Conservation (phyloP, 2,329 filamentous ascomycete species). For the Aspergillus sp. region DNA sequence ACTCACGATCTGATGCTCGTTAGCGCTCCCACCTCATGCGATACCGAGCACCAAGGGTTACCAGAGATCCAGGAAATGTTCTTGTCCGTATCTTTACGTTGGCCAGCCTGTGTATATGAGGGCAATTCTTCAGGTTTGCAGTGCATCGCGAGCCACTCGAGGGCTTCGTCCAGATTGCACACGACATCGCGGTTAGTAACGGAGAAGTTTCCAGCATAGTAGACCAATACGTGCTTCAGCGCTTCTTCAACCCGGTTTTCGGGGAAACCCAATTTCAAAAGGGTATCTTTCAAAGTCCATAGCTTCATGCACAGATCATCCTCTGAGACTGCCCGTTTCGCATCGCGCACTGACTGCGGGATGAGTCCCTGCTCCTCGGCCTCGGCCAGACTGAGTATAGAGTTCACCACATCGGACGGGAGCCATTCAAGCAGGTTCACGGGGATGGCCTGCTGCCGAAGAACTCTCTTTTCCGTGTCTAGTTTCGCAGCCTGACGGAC, state of each 20-base stretch:
- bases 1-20: slow-evolving; percentile 36
- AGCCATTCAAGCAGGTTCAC: slow-evolving; percentile 80
- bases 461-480: slow-evolving; percentile 81
- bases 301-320: slow-evolving; percentile 79
- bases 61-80: slow-evolving; percentile 43
- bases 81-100: slow-evolving; percentile 37
- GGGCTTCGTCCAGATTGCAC: slow-evolving; percentile 84
- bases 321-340: slow-evolving; percentile 59
- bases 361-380: slow-evolving; percentile 47
- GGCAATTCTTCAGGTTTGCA: slow-evolving; percentile 71
- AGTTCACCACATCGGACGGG: slow-evolving; percentile 75
- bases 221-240: slow-evolving; percentile 68
- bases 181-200: slow-evolving; percentile 65
- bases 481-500: slow-evolving; percentile 75
- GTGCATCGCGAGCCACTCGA: slow-evolving; percentile 89
- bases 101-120: slow-evolving; percentile 63
- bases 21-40: slow-evolving; percentile 28
- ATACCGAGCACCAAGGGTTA: slow-evolving; percentile 29
- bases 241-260: slow-evolving; percentile 65
- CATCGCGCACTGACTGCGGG: slow-evolving; percentile 30
- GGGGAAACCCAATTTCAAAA: slow-evolving; percentile 72
- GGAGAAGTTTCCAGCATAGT: slow-evolving; percentile 64
- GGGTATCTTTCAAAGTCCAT: slow-evolving; percentile 80
- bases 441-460: slow-evolving; percentile 77
- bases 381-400: slow-evolving; percentile 69